A percentile compares a stretch with the other conserved stretches of the same genome.
These are phyloP conservation scores for Penicillium diatomitis DNA, from an alignment of 495 filamentous ascomycete genomes.

Conservation along the genomic window DNA sequence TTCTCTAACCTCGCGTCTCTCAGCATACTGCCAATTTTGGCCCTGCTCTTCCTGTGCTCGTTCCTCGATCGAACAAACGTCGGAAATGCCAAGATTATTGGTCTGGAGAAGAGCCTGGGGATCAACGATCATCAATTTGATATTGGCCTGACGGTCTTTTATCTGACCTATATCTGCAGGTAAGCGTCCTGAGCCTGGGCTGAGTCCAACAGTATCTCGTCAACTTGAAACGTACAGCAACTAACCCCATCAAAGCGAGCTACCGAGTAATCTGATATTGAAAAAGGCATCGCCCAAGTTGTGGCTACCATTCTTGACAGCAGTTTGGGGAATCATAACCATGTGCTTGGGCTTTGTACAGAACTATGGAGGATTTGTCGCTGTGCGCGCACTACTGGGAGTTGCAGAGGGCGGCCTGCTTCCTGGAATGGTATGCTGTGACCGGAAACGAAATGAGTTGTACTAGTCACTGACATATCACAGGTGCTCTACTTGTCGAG, in stretches of 20 bases:
- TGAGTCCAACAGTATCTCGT: neutral
- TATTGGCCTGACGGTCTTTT: conserved; percentile 45
- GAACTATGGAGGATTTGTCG: conserved; percentile 45
- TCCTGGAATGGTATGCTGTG: conserved; percentile 51
- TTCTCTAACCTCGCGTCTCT: too few species aligned
- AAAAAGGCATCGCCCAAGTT: conserved; percentile 42
- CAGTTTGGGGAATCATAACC: conserved; percentile 50
- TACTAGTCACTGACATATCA: neutral
- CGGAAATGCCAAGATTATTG: conserved; percentile 55
- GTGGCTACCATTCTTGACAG: conserved; percentile 62
- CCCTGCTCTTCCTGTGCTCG: conserved; percentile 43
- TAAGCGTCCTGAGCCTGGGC: conserved; percentile 3
- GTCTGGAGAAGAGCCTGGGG: conserved; percentile 43
- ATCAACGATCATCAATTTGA: conserved; percentile 60
- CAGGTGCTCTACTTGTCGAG: conserved; percentile 60
- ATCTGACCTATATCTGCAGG: conserved; percentile 56
- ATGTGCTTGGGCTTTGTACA: conserved; percentile 35
- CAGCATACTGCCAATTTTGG: conserved; percentile 54
- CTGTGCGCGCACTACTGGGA: conserved; percentile 49
- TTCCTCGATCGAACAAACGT: conserved; percentile 51
- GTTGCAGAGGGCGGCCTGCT: conserved; percentile 56
- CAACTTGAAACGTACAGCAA: too few species aligned
- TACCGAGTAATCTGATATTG: conserved; percentile 36
- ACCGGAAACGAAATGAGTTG: neutral
- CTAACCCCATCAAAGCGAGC: conserved; percentile 17